These are phyloP conservation scores for Yamadazyma olivae DNA, from an alignment of 805 yeast species.

Conservation along the genomic window DNA sequence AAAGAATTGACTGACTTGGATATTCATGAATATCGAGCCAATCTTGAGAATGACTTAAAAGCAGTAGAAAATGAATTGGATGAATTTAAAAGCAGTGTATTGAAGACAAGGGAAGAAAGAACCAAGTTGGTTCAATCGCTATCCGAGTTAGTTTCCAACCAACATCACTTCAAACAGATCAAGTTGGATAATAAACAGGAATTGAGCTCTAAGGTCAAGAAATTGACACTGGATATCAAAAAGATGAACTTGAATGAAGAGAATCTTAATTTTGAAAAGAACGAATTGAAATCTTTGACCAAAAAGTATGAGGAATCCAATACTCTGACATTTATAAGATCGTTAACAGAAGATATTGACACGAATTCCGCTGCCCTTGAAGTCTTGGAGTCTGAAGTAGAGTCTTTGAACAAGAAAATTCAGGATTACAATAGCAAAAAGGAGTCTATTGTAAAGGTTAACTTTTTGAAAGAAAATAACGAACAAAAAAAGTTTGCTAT, in stretches of 20 bases:
- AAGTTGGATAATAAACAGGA: constrained; percentile 5
- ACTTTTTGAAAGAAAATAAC: constrained; percentile 13
- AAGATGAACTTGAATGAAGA: constrained; percentile 36
- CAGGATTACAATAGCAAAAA: constrained; percentile 9
- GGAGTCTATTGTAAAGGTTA: constrained; percentile 10
- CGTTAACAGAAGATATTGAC: constrained; percentile 7
- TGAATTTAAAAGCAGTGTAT: constrained; percentile 1
- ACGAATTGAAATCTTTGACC: constrained; percentile 38
- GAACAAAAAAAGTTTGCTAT: constrained; percentile 4
- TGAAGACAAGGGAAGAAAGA: constrained; percentile 2
- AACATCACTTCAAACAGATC: constrained; percentile 5
- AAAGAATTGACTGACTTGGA: neutral
- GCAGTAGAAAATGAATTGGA: neutral
- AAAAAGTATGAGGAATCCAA: constrained; percentile 22
- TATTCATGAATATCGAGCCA: neutral
- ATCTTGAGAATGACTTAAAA: neutral
- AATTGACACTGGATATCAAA: constrained; percentile 13
- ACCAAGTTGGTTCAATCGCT: constrained; percentile 5
- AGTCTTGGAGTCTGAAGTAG: constrained; percentile 18
- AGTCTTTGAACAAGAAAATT: constrained; percentile 7
- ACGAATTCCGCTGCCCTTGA: constrained; percentile 16
- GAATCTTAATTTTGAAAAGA: constrained; percentile 45
- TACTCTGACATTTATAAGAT: constrained; percentile 5
- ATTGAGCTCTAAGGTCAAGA: constrained; percentile 5
- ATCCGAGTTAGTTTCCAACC: constrained; percentile 8